Percentiles rank a stretch among this genome's conserved stretches.
Evolutionary conservation across 371 early-diverging fungal genomes (phyloP).

Genomic region (Lichtheimia ornata): DNA sequence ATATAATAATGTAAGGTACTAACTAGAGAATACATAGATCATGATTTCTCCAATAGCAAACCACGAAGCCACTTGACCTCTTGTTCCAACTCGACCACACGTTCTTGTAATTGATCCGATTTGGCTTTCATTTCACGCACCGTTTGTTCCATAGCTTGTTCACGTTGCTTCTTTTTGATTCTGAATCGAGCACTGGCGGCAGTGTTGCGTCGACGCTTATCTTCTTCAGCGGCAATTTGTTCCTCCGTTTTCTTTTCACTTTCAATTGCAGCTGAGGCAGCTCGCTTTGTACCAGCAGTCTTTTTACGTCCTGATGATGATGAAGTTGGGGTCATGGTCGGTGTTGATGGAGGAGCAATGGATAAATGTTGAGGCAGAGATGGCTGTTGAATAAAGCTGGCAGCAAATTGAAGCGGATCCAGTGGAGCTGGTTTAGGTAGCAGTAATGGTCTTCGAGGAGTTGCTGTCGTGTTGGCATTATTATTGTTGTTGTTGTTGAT

Average conservation of each 20-base stretch:
- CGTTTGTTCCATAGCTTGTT: slow-evolving; percentile 81
- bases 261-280: neutral
- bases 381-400: neutral
- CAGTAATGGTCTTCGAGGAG: slow-evolving; percentile 23
- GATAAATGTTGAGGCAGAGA: neutral
- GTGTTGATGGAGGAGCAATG: neutral
- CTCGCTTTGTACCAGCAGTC: slow-evolving; percentile 2
- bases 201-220: slow-evolving; percentile 91
- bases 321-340: neutral
- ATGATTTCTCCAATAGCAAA: slow-evolving; percentile 76
- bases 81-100: slow-evolving; percentile 80
- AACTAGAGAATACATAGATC: neutral
- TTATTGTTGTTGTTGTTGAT: neutral
- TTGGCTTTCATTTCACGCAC: slow-evolving; percentile 83
- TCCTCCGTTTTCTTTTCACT: slow-evolving; percentile 5
- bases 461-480: slow-evolving; percentile 36
- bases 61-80: slow-evolving; percentile 90
- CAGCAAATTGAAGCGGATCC: slow-evolving; percentile 10
- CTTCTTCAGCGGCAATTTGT: slow-evolving; percentile 47
- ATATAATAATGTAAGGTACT: too few relatives aligned
- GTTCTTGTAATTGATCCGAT: slow-evolving; percentile 70
- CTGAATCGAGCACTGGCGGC: slow-evolving; percentile 95
- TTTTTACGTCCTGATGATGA: neutral
- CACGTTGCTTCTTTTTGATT: slow-evolving; percentile 88
- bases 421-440: slow-evolving; percentile 13